phyloP scores from a whole-genome alignment of 768 basidiomycete genomes.

The Termitomyces bulborhizus region DNA sequence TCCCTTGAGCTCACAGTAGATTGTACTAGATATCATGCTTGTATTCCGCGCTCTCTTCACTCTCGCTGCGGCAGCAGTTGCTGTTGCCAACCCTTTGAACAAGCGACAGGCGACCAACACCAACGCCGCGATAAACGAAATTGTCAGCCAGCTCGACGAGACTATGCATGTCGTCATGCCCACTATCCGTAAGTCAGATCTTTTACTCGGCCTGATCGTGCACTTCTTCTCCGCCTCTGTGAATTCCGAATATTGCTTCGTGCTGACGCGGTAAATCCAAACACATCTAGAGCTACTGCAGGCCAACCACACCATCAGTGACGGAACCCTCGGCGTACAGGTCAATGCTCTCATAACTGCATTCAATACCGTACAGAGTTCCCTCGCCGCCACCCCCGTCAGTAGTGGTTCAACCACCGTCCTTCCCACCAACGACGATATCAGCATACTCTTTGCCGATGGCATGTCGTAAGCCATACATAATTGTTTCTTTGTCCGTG shows the following conservation, averaged over 20 bases:
- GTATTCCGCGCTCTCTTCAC: conserved; percentile 21
- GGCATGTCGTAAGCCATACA: conserved; percentile 21
- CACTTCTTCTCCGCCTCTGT: too few species aligned
- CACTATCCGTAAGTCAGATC: conserved; percentile 19
- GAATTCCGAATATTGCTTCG: not conserved
- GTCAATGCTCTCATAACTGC: conserved; percentile 19
- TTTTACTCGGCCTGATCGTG: not conserved
- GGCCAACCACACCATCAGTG: conserved; percentile 23
- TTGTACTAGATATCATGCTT: conserved; percentile 20
- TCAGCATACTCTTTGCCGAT: conserved; percentile 25
- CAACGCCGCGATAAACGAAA: conserved; percentile 20
- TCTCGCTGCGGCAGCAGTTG: conserved; percentile 21
- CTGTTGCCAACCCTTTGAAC: conserved; percentile 22
- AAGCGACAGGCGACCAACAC: conserved; percentile 27
- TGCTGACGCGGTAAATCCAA: not conserved
- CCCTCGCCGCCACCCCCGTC: conserved; percentile 19
- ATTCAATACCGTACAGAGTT: conserved; percentile 18
- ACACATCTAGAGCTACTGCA: conserved; percentile 20
- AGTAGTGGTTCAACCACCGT: conserved; percentile 26
- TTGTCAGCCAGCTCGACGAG: conserved; percentile 21
- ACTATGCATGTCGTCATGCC: conserved; percentile 17
- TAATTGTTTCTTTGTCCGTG: not conserved
- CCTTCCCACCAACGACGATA: conserved; percentile 27
- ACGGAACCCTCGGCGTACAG: conserved; percentile 22
- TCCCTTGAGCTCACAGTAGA: not conserved